These are phyloP conservation scores for Ammopiptanthus mongolicus DNA, from an alignment of 306 rosid species.

Conservation along the genomic window DNA sequence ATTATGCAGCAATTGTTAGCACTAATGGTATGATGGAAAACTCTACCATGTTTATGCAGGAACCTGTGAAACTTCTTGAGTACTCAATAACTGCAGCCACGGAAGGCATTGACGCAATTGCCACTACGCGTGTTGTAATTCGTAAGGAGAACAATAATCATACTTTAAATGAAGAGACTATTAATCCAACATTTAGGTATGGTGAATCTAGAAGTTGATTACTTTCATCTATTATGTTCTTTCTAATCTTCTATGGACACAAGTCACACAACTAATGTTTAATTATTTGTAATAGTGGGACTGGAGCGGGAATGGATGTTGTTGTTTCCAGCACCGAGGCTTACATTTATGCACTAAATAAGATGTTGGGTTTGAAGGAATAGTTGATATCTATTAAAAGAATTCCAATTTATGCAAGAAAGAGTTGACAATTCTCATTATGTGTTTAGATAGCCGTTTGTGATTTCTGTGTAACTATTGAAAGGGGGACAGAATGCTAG, in stretches of 20 bases:
- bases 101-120: constrained; percentile 63
- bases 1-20: background rate
- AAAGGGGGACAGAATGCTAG: background rate
- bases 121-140: constrained; percentile 55
- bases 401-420: constrained; percentile 10
- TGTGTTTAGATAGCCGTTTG: background rate
- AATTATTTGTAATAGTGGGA: constrained; percentile 43
- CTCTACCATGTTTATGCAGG: constrained; percentile 37
- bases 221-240: background rate
- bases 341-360: constrained; percentile 55
- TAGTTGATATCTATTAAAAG: constrained; percentile 5
- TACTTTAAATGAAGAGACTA: constrained; percentile 36
- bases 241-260: background rate
- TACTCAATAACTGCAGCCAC: constrained; percentile 59
- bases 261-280: background rate
- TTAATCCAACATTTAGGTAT: constrained; percentile 61
- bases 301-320: constrained; percentile 64
- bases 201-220: background rate
- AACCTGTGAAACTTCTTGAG: constrained; percentile 55
- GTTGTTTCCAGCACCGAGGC: constrained; percentile 76
- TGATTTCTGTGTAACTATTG: background rate
- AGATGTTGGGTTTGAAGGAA: constrained; percentile 52
- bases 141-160: constrained; percentile 35
- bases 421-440: background rate
- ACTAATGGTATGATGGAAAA: background rate